phyloP scores from a whole-genome alignment of 768 basidiomycete species.

The Mycena leptocephala region DNA sequence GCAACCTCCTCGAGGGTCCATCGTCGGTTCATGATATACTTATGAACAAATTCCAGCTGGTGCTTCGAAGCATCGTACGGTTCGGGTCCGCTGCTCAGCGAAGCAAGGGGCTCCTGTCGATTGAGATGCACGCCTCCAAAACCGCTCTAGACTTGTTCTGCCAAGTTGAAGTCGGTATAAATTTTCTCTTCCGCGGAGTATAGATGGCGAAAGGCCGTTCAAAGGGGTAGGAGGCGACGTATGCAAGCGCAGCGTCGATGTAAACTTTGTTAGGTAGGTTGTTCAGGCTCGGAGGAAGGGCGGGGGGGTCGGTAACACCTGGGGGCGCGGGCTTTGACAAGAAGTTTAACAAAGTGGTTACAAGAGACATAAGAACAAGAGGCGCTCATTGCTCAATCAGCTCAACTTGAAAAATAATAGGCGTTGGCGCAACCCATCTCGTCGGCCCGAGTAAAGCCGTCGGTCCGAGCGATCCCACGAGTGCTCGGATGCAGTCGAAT shows the following conservation, averaged over 20 bases:
- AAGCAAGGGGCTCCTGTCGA: neutral
- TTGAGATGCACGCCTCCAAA: neutral
- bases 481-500: too few species aligned
- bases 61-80: neutral
- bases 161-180: neutral
- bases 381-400: too few species aligned
- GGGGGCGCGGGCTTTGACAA: neutral
- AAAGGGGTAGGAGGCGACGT: neutral
- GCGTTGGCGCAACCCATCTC: too few species aligned
- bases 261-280: neutral
- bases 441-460: too few species aligned
- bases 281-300: neutral
- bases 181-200: neutral
- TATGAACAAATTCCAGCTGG: neutral
- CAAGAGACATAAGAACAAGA: neutral
- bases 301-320: neutral
- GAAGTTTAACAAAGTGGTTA: neutral
- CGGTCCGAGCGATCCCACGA: too few species aligned
- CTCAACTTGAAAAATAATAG: too few species aligned
- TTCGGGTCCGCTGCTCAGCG: neutral
- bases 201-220: neutral
- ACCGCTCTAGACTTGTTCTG: neutral
- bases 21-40: neutral
- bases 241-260: neutral
- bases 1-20: conserved; percentile 4